These are phyloP conservation scores for Misopates orontium DNA, from an alignment of 257 asterid genomes.

Conservation along the genomic window DNA sequence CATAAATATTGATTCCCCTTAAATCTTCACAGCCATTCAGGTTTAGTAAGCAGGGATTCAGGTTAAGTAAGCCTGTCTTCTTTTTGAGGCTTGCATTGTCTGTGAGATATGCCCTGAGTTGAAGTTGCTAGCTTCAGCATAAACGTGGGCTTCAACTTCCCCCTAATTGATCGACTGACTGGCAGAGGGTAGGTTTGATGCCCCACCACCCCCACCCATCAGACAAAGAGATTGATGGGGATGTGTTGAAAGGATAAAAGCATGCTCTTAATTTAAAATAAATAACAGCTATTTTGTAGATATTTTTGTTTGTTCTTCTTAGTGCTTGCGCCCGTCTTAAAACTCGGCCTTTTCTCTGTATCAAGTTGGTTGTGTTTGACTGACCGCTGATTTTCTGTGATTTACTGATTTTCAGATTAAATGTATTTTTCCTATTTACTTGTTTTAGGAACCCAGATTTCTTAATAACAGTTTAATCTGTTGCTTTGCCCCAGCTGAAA, in stretches of 20 bases:
- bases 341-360: conserved; percentile 2
- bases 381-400: conserved; percentile 25
- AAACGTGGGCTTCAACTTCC: background rate
- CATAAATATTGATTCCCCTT: no score
- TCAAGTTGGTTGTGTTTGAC: conserved; percentile 29
- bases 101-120: background rate
- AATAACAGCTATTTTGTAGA: background rate
- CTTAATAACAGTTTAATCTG: conserved; percentile 38
- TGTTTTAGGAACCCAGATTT: conserved; percentile 18
- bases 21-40: no score
- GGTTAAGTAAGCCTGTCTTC: background rate
- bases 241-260: background rate
- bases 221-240: background rate
- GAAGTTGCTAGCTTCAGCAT: conserved; percentile 12
- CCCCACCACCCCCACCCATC: background rate
- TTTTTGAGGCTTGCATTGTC: background rate
- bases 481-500: conserved; percentile 87
- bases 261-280: background rate
- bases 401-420: conserved; percentile 21
- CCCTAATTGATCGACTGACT: background rate
- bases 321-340: conserved; percentile 6
- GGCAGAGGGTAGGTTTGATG: background rate
- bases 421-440: conserved; percentile 27
- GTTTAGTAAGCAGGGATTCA: background rate
- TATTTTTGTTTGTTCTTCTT: background rate